Evolutionary conservation across 805 yeast species (phyloP), one percentile per base, ranked within the genome.

Genomic region (Spathaspora passalidarum): DNA sequence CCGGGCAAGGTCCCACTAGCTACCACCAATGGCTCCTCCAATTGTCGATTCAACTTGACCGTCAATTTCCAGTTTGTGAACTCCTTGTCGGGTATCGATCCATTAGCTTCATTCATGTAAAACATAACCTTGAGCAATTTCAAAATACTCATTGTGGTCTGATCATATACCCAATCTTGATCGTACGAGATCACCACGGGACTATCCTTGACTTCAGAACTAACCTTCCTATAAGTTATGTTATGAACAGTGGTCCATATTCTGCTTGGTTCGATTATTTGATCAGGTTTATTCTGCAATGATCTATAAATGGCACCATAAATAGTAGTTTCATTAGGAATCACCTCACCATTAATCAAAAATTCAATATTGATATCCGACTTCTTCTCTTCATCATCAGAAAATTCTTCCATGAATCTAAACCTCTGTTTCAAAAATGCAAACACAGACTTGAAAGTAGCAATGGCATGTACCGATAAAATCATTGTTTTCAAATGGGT

Each of bases 1-100:
- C 78, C 79, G 0, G 98, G 98, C 35, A 92, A 61, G 2, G 87
- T 78, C 0, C 92, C 94, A 60, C 96, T 82, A 0, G 95, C 92
- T 21, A 92, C 92, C 14, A 90, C 75, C 44, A 91, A 68, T 0
- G 96, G 94, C 51, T 92, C 97, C 55, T 91, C 97, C 37, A 92
- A 64, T 63, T 91, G 97, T 41, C 95, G 72, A 46, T 86, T 85
- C 44, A 94, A 68, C 61, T 91, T 92, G 0, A 95, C 95, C 5
- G 96, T 84, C 16, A 92, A 62, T 56, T 90, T 90, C 65, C 88
- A 81, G 59, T 88, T 90, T 54, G 83, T 67, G 56, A 89, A 91
- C 13, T 46, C 51, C 17, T 60, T 43, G 5, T 20, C 16, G 7
- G 40, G 36, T 10, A 47, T 14, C 7, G 3, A 2, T 20, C 45